Conservation (phyloP, 2,329 filamentous ascomycete genomes). For the Akanthomyces lecanii region DNA sequence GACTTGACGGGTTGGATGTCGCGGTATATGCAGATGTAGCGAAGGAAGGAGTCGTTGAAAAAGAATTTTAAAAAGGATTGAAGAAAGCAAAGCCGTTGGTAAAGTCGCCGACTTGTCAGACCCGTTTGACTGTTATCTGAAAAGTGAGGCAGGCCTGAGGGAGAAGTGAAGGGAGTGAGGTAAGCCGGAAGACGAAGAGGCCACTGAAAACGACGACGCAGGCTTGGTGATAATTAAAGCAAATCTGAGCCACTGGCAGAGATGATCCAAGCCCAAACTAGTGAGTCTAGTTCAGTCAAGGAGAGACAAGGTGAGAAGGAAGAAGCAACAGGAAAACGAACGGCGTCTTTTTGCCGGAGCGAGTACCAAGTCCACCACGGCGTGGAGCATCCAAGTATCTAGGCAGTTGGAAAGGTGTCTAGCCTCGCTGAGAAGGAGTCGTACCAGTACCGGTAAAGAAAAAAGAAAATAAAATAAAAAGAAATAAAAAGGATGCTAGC, state of each 20-base stretch:
- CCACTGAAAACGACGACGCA: not conserved
- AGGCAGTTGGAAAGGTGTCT: not conserved
- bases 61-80: no score
- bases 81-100: not conserved
- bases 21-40: not conserved
- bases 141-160: not conserved
- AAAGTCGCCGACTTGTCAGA: not conserved
- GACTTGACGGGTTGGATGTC: not conserved
- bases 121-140: not conserved
- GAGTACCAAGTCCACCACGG: not conserved
- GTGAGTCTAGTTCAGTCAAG: not conserved
- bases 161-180: not conserved
- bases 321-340: not conserved
- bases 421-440: not conserved
- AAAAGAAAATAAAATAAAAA: not conserved
- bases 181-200: not conserved
- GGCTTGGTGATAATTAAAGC: not conserved
- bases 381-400: not conserved
- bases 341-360: not conserved
- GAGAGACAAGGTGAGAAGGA: not conserved
- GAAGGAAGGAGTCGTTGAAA: not conserved
- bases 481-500: not conserved
- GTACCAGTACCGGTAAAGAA: not conserved
- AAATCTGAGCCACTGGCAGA: not conserved
- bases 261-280: not conserved